A percentile compares a stretch with the other conserved stretches of the same genome.
Evolutionary conservation across 495 filamentous ascomycete genomes (phyloP).

Genomic region (Trichoderma erinaceum): DNA sequence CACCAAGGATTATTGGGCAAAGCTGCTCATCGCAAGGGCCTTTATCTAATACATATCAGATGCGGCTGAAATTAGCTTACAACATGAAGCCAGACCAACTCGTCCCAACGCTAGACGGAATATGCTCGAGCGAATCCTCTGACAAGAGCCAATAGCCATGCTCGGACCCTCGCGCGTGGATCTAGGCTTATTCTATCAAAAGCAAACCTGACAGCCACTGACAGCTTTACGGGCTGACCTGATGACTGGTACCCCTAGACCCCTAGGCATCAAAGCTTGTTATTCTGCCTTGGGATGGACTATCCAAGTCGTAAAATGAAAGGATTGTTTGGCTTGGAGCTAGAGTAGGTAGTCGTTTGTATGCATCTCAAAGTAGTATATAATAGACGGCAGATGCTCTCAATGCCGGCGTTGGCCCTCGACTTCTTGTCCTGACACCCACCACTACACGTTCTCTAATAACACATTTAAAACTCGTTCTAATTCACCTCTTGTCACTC

Average conservation of each 20-base stretch:
- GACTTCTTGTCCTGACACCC: background rate
- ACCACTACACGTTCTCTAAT: background rate
- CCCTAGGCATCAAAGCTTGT: background rate
- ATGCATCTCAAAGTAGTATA: background rate
- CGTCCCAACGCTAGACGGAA: background rate
- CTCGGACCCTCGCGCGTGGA: background rate
- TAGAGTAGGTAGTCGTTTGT: background rate
- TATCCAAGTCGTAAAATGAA: background rate
- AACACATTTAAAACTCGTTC: background rate
- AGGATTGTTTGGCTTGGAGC: background rate
- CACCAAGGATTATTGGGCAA: background rate
- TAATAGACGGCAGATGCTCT: background rate
- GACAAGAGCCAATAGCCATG: constrained; percentile 4
- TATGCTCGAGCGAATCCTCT: background rate
- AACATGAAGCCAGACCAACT: background rate
- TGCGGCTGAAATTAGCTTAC: background rate
- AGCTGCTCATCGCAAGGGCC: background rate
- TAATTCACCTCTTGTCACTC: constrained; percentile 4
- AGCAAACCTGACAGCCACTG: constrained; percentile 1
- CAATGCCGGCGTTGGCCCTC: background rate
- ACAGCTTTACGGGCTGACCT: background rate
- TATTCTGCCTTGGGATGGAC: background rate
- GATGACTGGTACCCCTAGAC: background rate
- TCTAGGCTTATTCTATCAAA: background rate
- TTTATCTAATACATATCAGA: background rate